Percentiles rank a stretch among this genome's conserved stretches.
These are phyloP conservation scores for Podaxis mareebaensis DNA, from an alignment of 768 basidiomycete species.

Conservation along the genomic window DNA sequence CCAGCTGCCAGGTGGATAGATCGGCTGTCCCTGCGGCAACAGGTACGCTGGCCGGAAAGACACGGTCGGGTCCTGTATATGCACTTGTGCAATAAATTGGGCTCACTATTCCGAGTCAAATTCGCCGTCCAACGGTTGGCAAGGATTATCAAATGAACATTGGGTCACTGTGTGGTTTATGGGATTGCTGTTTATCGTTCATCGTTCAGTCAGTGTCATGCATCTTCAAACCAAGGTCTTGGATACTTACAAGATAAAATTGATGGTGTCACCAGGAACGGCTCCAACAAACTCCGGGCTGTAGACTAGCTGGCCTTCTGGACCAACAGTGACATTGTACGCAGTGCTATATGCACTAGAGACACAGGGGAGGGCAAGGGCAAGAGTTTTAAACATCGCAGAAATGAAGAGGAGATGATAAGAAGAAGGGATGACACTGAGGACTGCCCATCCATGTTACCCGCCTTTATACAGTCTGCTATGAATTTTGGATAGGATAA, in stretches of 20 bases:
- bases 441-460: neutral
- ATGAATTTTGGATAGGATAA: no score
- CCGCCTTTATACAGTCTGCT: neutral
- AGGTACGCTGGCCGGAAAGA: slow-evolving; percentile 29
- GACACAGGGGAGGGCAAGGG: slow-evolving; percentile 25
- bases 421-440: neutral
- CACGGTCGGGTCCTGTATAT: neutral
- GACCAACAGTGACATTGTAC: slow-evolving; percentile 37
- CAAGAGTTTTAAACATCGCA: slow-evolving; percentile 15
- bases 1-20: slow-evolving; percentile 39
- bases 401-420: neutral
- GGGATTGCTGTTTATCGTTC: slow-evolving; percentile 33
- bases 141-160: slow-evolving; percentile 43
- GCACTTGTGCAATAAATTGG: neutral
- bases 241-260: slow-evolving; percentile 45
- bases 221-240: slow-evolving; percentile 14
- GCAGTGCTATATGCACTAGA: slow-evolving; percentile 30
- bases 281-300: slow-evolving; percentile 40
- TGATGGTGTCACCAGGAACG: slow-evolving; percentile 43
- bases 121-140: slow-evolving; percentile 29
- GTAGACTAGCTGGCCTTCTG: slow-evolving; percentile 30
- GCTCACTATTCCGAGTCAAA: slow-evolving; percentile 41
- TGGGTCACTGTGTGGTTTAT: slow-evolving; percentile 53
- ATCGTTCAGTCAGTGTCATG: neutral
- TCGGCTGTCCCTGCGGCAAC: slow-evolving; percentile 39